These are phyloP conservation scores for Hygrophorus russula DNA, from an alignment of 768 basidiomycete genomes.

Conservation along the genomic window DNA sequence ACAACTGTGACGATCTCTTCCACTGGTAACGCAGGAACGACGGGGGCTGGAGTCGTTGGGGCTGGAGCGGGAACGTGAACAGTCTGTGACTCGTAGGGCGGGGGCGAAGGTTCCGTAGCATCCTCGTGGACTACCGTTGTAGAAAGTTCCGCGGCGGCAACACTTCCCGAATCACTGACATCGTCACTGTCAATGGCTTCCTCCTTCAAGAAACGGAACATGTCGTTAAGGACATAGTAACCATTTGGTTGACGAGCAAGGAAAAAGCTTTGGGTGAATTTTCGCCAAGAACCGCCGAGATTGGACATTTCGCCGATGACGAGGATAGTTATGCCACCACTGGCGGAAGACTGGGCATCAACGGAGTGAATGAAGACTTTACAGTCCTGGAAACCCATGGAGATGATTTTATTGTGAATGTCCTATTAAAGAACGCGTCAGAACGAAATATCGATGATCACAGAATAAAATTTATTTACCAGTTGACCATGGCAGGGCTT, in stretches of 20 bases:
- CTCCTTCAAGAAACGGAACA: constrained; percentile 99
- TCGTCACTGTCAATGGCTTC: constrained; percentile 79
- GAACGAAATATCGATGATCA: constrained; percentile 2
- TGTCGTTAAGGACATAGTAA: constrained; percentile 99
- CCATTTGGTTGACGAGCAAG: constrained; percentile 98
- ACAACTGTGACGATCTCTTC: constrained; percentile 20
- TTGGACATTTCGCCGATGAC: constrained; percentile 99
- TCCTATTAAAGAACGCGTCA: constrained; percentile 42
- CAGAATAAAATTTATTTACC: constrained; percentile 33
- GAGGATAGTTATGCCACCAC: constrained; percentile 96
- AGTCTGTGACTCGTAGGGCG: constrained; percentile 15
- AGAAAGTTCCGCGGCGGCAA: constrained; percentile 18
- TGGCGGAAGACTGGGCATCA: constrained; percentile 91
- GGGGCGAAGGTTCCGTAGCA: constrained; percentile 15
- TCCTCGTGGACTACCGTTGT: neutral
- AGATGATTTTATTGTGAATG: constrained; percentile 93
- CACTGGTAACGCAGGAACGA: constrained; percentile 20
- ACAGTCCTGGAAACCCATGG: constrained; percentile 91
- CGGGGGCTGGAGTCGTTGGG: constrained; percentile 17
- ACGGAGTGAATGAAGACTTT: constrained; percentile 99
- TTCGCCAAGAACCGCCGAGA: constrained; percentile 83
- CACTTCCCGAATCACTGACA: constrained; percentile 30
- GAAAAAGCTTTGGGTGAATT: constrained; percentile 99
- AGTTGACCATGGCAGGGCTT: constrained; percentile 88
- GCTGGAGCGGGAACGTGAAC: constrained; percentile 22